phyloP scores from a whole-genome alignment of 106 monocot genomes.

The Acorus gramineus region DNA sequence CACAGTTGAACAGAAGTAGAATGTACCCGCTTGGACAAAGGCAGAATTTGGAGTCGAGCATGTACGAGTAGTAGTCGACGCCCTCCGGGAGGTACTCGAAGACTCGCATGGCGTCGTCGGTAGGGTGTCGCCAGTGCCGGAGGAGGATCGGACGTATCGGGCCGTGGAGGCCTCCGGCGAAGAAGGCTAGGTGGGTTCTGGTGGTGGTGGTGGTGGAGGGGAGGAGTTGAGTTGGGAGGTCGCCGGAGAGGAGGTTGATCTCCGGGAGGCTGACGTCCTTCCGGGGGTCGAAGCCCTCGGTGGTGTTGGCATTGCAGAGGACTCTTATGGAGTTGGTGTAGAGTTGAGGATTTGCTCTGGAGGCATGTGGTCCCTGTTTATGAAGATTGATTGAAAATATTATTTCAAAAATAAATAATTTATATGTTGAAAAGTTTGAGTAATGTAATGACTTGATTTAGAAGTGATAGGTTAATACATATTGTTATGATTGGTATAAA shows the following conservation, averaged over 20 bases:
- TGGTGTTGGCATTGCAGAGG: slow-evolving; percentile 63
- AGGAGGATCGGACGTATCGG: slow-evolving; percentile 43
- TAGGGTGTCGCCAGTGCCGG: slow-evolving; percentile 29
- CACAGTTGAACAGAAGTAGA: too few relatives aligned
- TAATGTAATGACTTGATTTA: too few relatives aligned
- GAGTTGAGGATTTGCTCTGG: slow-evolving; percentile 18
- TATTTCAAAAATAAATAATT: too few relatives aligned
- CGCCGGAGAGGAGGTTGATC: slow-evolving; percentile 47
- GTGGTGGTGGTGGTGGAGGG: slow-evolving; percentile 2
- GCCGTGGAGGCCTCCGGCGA: slow-evolving; percentile 61
- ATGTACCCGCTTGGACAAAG: slow-evolving; percentile 57
- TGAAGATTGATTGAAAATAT: too few relatives aligned
- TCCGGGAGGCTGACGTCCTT: slow-evolving; percentile 62
- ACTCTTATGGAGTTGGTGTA: slow-evolving; percentile 41
- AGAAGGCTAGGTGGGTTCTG: slow-evolving; percentile 45
- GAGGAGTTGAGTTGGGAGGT: slow-evolving; percentile 22
- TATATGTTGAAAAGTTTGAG: too few relatives aligned
- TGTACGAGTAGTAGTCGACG: slow-evolving; percentile 32
- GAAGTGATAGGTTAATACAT: too few relatives aligned
- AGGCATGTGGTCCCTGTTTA: slow-evolving; percentile 30
- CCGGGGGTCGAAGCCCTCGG: slow-evolving; percentile 43
- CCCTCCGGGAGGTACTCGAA: slow-evolving; percentile 29
- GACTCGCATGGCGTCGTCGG: slow-evolving; percentile 26
- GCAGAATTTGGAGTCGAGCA: slow-evolving; percentile 44
- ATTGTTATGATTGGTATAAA: too few relatives aligned